Evolutionary conservation across 1,139 yeast genomes (phyloP), one percentile per base, ranked within the genome.

Genomic region (Chernovozyma aurita): DNA sequence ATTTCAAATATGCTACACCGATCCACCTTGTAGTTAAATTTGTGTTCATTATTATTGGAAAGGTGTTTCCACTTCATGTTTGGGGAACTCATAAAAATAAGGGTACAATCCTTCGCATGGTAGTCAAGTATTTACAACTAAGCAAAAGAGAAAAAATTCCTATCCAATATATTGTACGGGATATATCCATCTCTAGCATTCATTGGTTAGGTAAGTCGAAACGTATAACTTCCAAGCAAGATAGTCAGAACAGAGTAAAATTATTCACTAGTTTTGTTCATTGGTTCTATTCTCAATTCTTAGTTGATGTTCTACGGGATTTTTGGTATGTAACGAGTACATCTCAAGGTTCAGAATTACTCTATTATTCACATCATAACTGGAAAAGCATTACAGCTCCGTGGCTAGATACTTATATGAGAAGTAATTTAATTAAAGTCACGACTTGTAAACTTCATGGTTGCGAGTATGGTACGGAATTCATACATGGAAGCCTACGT

Each of bases 251-350:
- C 39, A 59, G 77, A 9, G 46, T 45, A 32, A 29, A 39, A 0
- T 44, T 71, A n/a, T 55, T 78, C 14, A 38, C 51, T 1, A 49
- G 53, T 4, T 74, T 84, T 37, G 24, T 85, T 1, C 35, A 42
- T 3, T 90, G 95, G 95, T 40, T 84, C 3, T 73, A 83, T 33
- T 47, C 61, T 1, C 35, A 36, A 0, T 66, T 80, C 35, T 43
- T 86, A 1, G 63, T 72, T 6, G 66, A 65, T 12, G 45, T 86
- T 1, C 44, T 85, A 0, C 55, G 64, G 0, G 56, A 71, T 0
- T 78, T 76, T 48, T 90, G 90, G 67, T 82, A 84, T 50, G 78
- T 83, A 3, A 78, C 92, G 0, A 82, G 79, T 36, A 55, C 71
- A 0, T 65, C 80, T 2, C 68, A 72, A 3, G 51, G 38, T 22